Base-by-base conservation (phyloP, 2,329 filamentous ascomycete species). In the Sporothrix brunneoviolacea region DNA sequence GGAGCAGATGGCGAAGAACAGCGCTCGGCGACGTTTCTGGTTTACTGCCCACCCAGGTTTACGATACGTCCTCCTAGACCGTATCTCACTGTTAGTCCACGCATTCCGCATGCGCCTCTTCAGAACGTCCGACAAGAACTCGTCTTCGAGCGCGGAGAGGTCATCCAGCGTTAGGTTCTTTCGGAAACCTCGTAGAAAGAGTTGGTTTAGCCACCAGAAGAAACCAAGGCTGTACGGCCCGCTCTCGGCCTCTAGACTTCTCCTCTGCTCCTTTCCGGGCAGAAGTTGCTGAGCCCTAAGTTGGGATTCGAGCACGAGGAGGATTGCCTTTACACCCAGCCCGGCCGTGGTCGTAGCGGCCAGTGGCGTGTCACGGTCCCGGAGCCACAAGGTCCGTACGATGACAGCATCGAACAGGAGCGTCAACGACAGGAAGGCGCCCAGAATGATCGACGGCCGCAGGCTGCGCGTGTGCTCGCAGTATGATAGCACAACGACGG, bases 201-300 rank as follows among this genome's bases (percentile, higher is more conserved):
- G 57, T 3, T 68, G 65, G 51, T 73, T 77, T 50, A 79, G 60
- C 76, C 76, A 80, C 64, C 67, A 72, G 57, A 79, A 79, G 13
- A 76, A 62, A 0, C 61, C 62, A 38, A 66, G 64, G 54, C 66
- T 76, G 55, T 72, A 73, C 13, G 75, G 64, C 3, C 75, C 45
- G 8, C 41, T 53, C 33, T 9, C 22, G 21, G 3, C 70, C 77
- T 5, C 71, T 70, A 55, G 80, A 77, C 0, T 68, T 70, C 2
- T 75, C 53, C 16, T 32, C 16, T 44, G 12, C 3, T 4, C 21
- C 22, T 10, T 33, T 33, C 33, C 2, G 28, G 41, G 12, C 15
- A n/a, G n/a, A n/a, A n/a, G n/a, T n/a, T n/a, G n/a, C n/a, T n/a
- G n/a, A n/a, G n/a, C n/a, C n/a, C n/a, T n/a, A n/a, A n/a, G n/a